Evolutionary conservation across 1,284 basidiomycete species (phyloP), one percentile per base, ranked within the genome.

Genomic region (Trichosporon sp.): DNA sequence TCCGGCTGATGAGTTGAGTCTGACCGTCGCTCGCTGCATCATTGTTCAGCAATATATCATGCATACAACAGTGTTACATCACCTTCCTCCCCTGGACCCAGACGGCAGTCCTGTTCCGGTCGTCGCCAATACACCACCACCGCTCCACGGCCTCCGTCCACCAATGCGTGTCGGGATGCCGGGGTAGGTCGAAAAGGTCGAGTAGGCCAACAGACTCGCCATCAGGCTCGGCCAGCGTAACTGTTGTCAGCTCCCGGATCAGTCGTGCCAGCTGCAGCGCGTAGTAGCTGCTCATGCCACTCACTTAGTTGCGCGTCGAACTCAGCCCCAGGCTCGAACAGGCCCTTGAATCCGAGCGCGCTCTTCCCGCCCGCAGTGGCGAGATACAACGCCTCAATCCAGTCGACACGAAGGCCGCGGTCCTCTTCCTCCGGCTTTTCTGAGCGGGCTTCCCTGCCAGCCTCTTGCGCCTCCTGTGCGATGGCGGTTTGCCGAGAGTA

Each of bases 71-170:
- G 16, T 7, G 51, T 54, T 59, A 43, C 70, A 66, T 26, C 72
- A 46, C 40, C 68, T 12, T 70, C 65, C 68, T 72, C 40, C 92
- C 92, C 81, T 93, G 91, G 1, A 93, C 87, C 91, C 91, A 94
- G 80, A 92, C 86, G 0, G 82, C 86, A 2, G 74, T 77, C 11
- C 92, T 86, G 80, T 94, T 94, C 65, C 87, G 85, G 12, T 78
- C 80, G 76, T 91, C 90, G 1, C 93, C 92, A 59, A 91, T 80
- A 76, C 91, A 92, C 92, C 92, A 94, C 93, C 93, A 94, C 78
- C 91, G 92, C 81, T 94, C 93, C 32, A 94, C 77, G 80, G 88
- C 85, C 68, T 91, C 90, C 67, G 85, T 78, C 38, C 86, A 86
- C 54, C 88, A 79, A 2, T 69, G 80, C 35, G 74, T 73, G 66